These are phyloP conservation scores for Suhomyces faveliae DNA, from an alignment of 805 yeast genomes.

Conservation along the genomic window DNA sequence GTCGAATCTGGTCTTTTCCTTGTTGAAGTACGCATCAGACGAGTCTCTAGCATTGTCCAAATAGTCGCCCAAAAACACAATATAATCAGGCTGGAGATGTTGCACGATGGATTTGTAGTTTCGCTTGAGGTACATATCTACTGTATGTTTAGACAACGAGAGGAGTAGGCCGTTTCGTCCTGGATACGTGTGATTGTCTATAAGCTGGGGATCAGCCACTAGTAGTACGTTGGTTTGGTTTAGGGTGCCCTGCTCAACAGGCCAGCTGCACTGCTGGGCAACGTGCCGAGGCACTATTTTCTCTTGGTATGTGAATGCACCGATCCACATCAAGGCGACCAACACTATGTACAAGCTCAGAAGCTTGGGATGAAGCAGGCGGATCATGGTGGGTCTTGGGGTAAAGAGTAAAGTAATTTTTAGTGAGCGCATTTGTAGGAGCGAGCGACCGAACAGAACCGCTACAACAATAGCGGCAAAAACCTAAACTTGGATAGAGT, in stretches of 20 bases:
- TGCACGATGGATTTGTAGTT: conserved; percentile 35
- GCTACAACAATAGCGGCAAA: neutral
- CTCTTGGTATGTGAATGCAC: conserved; percentile 33
- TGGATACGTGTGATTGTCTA: conserved; percentile 45
- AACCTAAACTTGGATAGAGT: too few species aligned
- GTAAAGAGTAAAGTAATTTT: neutral
- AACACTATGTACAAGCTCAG: conserved; percentile 25
- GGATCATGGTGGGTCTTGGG: conserved; percentile 3
- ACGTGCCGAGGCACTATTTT: conserved; percentile 25
- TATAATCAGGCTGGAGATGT: conserved; percentile 34
- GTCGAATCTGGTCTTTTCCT: conserved; percentile 32
- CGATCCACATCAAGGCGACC: conserved; percentile 27
- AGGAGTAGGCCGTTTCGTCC: conserved; percentile 33
- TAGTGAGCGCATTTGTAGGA: neutral
- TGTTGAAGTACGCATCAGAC: conserved; percentile 28
- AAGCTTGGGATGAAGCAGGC: conserved; percentile 19
- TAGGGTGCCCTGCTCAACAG: conserved; percentile 6
- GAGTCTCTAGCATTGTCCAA: conserved; percentile 42
- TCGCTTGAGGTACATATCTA: conserved; percentile 36
- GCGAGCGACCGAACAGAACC: neutral
- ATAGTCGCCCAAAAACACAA: conserved; percentile 43
- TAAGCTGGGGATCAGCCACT: conserved; percentile 46
- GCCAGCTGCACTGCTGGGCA: conserved; percentile 35
- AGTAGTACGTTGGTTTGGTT: conserved; percentile 28
- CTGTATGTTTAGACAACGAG: conserved; percentile 39